Base-by-base conservation (phyloP, 1,139 yeast genomes). In the Chernovozyma aurita region DNA sequence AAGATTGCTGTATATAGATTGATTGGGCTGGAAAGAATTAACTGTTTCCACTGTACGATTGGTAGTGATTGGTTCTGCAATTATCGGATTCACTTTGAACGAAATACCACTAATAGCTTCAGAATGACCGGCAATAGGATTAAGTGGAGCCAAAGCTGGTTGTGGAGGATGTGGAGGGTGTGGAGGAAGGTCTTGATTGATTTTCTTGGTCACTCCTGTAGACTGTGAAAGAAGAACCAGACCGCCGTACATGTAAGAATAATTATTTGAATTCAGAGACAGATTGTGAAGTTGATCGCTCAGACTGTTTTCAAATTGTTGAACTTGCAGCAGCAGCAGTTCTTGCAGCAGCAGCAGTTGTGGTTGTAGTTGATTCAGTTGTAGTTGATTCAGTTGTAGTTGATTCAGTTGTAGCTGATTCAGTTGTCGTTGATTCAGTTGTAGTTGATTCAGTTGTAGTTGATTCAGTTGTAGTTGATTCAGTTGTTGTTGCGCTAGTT, bases 141-240 rank as follows among this genome's bases (percentile, higher is more conserved):
- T 28, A 9, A 18, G 22, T 4, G 35, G 35, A 9, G 27, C 27
- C 20, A 33, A 20, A 12, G 30, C 29, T 12, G 35, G 31, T 35
- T 28, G 30, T n/a, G 13, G 27, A 12, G 27, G 14, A 11, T 5
- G n/a, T 24, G 27, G n/a, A n/a, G n/a, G n/a, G 7, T 26, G 29
- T 26, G 7, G 32, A 11, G 25, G 28, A 8, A 34, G 22, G 34
- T 49, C 48, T 14, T 55, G 52, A 33, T 63, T 66, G 3, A 70
- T 48, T 42, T 69, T 68, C 33, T 60, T 57, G 3, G 65, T 61
- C 37, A 67, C 47, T 1, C 76, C 76, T 0, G 76, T 70, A 1
- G 73, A 65, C 42, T 70, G 76, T 1, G 74, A 69, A 11, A 70
- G 48, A 31, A 68, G 55, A 25, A 70, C 46, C 4, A 73, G 67